phyloP scores from a whole-genome alignment of 1,284 basidiomycete species.

The Ustilago xerochloae region DNA sequence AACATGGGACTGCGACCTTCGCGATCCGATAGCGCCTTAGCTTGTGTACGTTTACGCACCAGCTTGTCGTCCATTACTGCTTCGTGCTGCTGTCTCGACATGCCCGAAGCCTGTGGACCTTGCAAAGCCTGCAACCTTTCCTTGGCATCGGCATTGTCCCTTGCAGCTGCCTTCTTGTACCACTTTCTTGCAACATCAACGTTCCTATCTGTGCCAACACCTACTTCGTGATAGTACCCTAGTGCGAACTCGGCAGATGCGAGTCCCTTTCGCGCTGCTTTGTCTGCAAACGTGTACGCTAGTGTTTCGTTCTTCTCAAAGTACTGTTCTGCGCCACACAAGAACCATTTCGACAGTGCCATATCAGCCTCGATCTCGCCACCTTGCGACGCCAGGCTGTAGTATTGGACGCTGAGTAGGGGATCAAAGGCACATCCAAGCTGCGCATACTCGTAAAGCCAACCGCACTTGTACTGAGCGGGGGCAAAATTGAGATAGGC shows the following conservation, averaged over 20 bases:
- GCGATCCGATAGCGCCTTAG: slow-evolving; percentile 68
- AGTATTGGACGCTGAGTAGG: slow-evolving; percentile 89
- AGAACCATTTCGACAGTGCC: slow-evolving; percentile 94
- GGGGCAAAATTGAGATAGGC: slow-evolving; percentile 87
- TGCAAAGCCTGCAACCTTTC: slow-evolving; percentile 80
- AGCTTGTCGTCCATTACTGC: slow-evolving; percentile 81
- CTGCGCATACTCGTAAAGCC: slow-evolving; percentile 89
- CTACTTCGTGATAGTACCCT: slow-evolving; percentile 87
- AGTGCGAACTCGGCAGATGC: slow-evolving; percentile 91
- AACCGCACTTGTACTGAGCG: slow-evolving; percentile 88
- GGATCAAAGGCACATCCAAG: slow-evolving; percentile 88
- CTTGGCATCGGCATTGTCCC: slow-evolving; percentile 82
- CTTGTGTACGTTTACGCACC: slow-evolving; percentile 83
- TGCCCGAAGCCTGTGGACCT: slow-evolving; percentile 64
- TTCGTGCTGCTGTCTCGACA: slow-evolving; percentile 84
- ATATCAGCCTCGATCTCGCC: slow-evolving; percentile 89
- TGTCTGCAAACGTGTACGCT: slow-evolving; percentile 89
- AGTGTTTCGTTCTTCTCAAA: slow-evolving; percentile 91
- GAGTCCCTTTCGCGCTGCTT: slow-evolving; percentile 82
- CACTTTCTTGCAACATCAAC: slow-evolving; percentile 76
- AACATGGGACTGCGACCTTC: slow-evolving; percentile 42
- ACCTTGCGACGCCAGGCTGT: slow-evolving; percentile 76
- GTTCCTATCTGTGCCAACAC: slow-evolving; percentile 71
- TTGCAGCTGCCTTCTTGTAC: slow-evolving; percentile 77
- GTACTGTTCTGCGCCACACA: slow-evolving; percentile 81